Conservation (phyloP, 768 basidiomycete species). For the Mycena haematopus region DNA sequence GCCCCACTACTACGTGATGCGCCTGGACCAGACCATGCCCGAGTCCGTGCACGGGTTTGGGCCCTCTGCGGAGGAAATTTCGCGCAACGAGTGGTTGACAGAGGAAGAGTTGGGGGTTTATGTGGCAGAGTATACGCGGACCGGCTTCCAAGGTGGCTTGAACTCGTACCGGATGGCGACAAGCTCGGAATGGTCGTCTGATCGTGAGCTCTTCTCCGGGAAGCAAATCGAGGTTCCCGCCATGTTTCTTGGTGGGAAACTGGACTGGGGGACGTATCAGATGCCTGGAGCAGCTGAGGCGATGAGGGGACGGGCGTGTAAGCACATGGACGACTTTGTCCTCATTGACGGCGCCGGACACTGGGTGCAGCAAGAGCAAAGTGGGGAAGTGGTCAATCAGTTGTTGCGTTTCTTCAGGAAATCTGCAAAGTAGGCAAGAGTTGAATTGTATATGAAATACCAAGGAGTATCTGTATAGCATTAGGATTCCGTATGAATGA, state of each 20-base stretch:
- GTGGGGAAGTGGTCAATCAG: constrained; percentile 17
- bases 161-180: constrained; percentile 58
- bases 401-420: constrained; percentile 23
- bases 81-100: constrained; percentile 50
- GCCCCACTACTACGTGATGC: constrained; percentile 71
- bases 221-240: constrained; percentile 57
- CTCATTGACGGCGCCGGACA: constrained; percentile 29
- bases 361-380: constrained; percentile 29
- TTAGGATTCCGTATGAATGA: background rate
- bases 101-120: constrained; percentile 58
- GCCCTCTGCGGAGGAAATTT: constrained; percentile 39
- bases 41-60: constrained; percentile 46
- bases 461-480: constrained; percentile 6
- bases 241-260: constrained; percentile 60
- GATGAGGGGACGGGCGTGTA: constrained; percentile 19
- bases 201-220: constrained; percentile 52
- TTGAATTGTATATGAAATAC: background rate
- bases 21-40: constrained; percentile 57
- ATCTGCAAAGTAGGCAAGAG: background rate
- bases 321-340: constrained; percentile 28
- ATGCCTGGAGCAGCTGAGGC: constrained; percentile 45
- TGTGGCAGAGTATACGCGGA: constrained; percentile 52
- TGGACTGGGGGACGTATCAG: constrained; percentile 71
- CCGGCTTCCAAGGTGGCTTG: constrained; percentile 70
- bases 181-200: constrained; percentile 42